Base-by-base conservation (phyloP, 2,329 filamentous ascomycete species). In the Hypoxylon sp. region DNA sequence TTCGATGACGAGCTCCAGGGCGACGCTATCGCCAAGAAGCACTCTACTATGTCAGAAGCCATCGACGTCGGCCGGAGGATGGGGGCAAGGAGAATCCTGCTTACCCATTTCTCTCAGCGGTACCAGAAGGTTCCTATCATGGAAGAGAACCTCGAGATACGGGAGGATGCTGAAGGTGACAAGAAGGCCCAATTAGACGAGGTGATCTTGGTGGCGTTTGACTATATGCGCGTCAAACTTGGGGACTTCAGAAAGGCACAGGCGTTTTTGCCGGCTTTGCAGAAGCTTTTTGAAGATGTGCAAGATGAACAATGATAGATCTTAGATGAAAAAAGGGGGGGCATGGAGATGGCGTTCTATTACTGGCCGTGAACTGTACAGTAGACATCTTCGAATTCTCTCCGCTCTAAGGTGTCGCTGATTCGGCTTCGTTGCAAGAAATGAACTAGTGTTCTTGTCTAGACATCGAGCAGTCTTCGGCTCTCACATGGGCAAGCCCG, bases 21-120 rank as follows among this genome's bases (percentile, higher is more conserved):
- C 14, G 94, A 98, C 75, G 96, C 96, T 3, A 78, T 86, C 29
- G 92, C 91, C 57, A 99, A 99, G 87, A 94, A 92, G 77, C 96
- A 99, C 83, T 93, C 88, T 42, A 99, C 96, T 8, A 93, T 94
- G 69, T 87, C 87, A 13, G 96, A 99, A 82, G 96, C 96, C 0
- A 86, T 99, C 3, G 85, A 84, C 48, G 87, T 98, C 2, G 95
- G 91, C 1, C 85, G 87, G 11, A 81, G 84, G 50, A 99, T 99
- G 96, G 81, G 87, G 29, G 96, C 94, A 0, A 88, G 90, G 71
- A 86, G 92, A 14, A 90, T 96, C 14, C 82, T 99, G 61, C 85
- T 99, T 53, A 99, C 96, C 6, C 96, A 99, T 79, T 99, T 99
- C 81, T 94, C 91, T 61, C 96, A 99, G 82, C 87, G 96, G 6